Percentiles rank a stretch among this genome's conserved stretches.
These are phyloP conservation scores for Phytophthora brassicae DNA, from an alignment of 352 stramenopile genomes.

Conservation along the genomic window DNA sequence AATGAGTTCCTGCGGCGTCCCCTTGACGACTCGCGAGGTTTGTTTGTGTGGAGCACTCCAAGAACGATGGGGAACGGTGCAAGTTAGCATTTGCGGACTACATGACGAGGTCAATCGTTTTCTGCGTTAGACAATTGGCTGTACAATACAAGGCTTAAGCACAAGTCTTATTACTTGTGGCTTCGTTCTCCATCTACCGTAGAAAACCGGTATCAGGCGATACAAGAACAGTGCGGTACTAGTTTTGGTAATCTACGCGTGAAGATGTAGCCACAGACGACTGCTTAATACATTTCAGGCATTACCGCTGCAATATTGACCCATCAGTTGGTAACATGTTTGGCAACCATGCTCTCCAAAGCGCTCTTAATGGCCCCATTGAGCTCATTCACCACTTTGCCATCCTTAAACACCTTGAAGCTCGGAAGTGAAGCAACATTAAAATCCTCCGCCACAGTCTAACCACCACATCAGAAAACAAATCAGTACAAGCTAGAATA, in stretches of 20 bases:
- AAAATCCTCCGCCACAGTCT: constrained; percentile 64
- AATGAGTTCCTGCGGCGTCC: neutral
- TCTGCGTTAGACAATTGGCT: too few relatives aligned
- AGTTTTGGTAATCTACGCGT: too few relatives aligned
- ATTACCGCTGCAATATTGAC: neutral
- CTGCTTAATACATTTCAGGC: too few relatives aligned
- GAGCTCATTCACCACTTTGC: constrained; percentile 88
- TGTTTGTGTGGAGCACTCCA: neutral
- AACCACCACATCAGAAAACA: neutral
- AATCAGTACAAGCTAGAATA: neutral
- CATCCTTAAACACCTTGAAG: constrained; percentile 92
- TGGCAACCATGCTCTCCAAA: constrained; percentile 56
- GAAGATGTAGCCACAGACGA: too few relatives aligned
- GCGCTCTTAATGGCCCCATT: constrained; percentile 69
- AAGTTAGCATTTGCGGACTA: too few relatives aligned
- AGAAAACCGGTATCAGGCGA: too few relatives aligned
- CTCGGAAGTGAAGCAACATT: constrained; percentile 89
- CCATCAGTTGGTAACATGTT: constrained; percentile 33
- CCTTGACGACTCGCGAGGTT: constrained; percentile 14
- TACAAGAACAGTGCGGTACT: too few relatives aligned
- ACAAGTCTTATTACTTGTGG: too few relatives aligned
- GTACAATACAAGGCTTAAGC: too few relatives aligned
- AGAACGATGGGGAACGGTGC: neutral
- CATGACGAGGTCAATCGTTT: too few relatives aligned
- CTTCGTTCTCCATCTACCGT: too few relatives aligned